Evolutionary conservation across 164 flowering plant genomes (phyloP).

Genomic region (Macadamia integrifolia): DNA sequence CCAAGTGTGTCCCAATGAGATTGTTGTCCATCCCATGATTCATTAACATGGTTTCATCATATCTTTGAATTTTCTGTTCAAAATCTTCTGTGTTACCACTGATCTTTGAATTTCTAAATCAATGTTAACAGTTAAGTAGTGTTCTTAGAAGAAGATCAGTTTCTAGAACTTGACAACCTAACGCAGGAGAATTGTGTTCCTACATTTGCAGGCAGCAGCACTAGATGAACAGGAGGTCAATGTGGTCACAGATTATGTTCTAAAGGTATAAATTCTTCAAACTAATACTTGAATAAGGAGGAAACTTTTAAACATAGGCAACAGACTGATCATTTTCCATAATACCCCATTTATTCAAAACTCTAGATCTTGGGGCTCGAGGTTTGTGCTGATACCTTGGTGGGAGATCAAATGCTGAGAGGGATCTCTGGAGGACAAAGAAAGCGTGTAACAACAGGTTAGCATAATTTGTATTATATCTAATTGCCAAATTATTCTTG

Average conservation of each 20-base stretch:
- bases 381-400: conserved; percentile 9
- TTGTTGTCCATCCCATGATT: too few relatives aligned
- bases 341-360: background rate
- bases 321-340: background rate
- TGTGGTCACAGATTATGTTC: conserved; percentile 29
- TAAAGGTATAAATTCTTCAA: conserved; percentile 17
- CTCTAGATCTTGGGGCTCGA: conserved; percentile 14
- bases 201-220: conserved; percentile 30
- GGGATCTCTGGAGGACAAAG: conserved; percentile 9
- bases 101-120: too few relatives aligned
- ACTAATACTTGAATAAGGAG: background rate
- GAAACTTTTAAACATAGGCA: background rate
- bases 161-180: background rate
- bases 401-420: conserved; percentile 20
- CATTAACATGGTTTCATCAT: too few relatives aligned
- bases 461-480: background rate
- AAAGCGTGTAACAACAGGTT: conserved; percentile 5
- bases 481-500: background rate
- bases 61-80: too few relatives aligned
- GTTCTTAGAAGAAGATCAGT: background rate
- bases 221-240: conserved; percentile 38
- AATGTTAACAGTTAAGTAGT: too few relatives aligned
- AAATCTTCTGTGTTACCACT: too few relatives aligned
- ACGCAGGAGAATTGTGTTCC: background rate
- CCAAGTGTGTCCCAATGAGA: too few relatives aligned